Conservation (phyloP, 345 rosid species). For the Noccaea caerulescens region DNA sequence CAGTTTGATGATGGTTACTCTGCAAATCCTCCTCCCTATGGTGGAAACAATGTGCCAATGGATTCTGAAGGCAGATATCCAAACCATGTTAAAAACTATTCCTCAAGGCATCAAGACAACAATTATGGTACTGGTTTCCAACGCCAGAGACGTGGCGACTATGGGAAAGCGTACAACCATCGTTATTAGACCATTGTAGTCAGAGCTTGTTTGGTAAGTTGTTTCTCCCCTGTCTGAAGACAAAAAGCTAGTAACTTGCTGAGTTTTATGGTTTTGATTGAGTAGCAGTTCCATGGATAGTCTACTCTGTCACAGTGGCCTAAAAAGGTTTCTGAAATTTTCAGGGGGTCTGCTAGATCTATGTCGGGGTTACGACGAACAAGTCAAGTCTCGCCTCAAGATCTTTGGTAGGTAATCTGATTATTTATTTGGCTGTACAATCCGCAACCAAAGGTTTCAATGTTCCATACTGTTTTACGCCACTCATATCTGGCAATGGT, state of each 20-base stretch:
- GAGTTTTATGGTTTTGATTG: conserved; percentile 11
- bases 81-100: conserved; percentile 65
- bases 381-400: conserved; percentile 3
- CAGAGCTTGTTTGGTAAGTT: conserved; percentile 66
- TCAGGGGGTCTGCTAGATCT: conserved; percentile 28
- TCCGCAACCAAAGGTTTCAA: neutral
- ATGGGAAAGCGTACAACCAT: conserved; percentile 70
- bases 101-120: conserved; percentile 71
- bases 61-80: conserved; percentile 71
- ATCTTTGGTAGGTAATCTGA: conserved; percentile 18
- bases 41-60: conserved; percentile 56
- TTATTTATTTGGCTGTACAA: neutral
- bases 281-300: neutral
- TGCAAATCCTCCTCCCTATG: conserved; percentile 57
- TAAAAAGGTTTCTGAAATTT: conserved; percentile 28
- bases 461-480: neutral
- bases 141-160: conserved; percentile 79
- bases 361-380: conserved; percentile 6
- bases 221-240: conserved; percentile 39
- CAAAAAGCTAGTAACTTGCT: conserved; percentile 21
- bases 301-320: conserved; percentile 8
- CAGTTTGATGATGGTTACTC: conserved; percentile 56
- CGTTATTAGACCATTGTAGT: conserved; percentile 58
- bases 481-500: conserved; percentile 11
- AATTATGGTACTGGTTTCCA: conserved; percentile 60